A percentile compares a stretch with the other conserved stretches of the same genome.
Evolutionary conservation across 176 grass and related monocot genomes (phyloP).

Genomic region (Cenchrus americanus): DNA sequence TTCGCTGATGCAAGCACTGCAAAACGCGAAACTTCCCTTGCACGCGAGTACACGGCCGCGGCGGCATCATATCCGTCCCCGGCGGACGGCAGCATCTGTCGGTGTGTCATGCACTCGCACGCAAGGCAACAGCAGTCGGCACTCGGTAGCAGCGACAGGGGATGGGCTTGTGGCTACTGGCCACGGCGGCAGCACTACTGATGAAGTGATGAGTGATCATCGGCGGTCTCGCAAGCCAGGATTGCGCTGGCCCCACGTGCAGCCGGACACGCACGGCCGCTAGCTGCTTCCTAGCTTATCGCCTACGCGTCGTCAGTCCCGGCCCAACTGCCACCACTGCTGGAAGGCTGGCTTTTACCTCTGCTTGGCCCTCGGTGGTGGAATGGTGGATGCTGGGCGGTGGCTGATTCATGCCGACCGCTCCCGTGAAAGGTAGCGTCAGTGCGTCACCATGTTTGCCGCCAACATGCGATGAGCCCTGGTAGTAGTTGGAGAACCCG

Average conservation of each 20-base stretch:
- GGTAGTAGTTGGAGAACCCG: not conserved
- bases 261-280: not conserved
- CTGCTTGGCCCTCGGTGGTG: no score
- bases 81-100: not conserved
- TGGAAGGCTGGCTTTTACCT: not conserved
- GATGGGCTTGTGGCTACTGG: not conserved
- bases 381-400: no score
- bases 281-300: conserved; percentile 19
- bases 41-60: conserved; percentile 32
- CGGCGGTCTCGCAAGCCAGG: not conserved
- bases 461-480: no score
- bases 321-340: not conserved
- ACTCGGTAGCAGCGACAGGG: not conserved
- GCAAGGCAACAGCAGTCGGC: not conserved
- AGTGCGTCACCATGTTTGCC: no score
- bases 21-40: conserved; percentile 8
- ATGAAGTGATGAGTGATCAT: no score
- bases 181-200: not conserved
- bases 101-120: not conserved
- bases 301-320: conserved; percentile 1
- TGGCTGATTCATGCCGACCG: not conserved
- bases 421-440: not conserved
- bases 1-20: not conserved
- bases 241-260: not conserved
- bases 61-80: not conserved